Conservation (phyloP, 345 rosid genomes). For the Moringa oleifera region DNA sequence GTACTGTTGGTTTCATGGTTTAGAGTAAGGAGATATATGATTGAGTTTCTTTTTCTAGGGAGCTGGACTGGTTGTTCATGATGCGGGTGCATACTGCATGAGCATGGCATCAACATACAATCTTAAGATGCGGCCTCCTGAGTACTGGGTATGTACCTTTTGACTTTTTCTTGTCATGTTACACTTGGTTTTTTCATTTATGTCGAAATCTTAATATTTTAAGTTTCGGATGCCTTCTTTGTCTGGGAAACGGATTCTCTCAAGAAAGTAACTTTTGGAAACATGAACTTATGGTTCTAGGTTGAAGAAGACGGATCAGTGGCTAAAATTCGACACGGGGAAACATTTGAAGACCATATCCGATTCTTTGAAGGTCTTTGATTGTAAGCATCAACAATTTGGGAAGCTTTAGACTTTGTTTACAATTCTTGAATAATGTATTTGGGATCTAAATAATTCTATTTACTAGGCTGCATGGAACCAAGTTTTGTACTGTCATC, state of each 20-base stretch:
- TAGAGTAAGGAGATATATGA: slow-evolving; percentile 13
- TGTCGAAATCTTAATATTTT: neutral
- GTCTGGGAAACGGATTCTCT: neutral
- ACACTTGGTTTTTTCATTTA: neutral
- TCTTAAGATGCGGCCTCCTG: slow-evolving; percentile 99
- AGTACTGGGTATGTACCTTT: slow-evolving; percentile 72
- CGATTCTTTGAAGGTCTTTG: slow-evolving; percentile 71
- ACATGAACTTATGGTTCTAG: slow-evolving; percentile 24
- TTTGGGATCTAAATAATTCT: neutral
- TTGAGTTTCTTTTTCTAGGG: slow-evolving; percentile 48
- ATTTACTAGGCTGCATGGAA: slow-evolving; percentile 1
- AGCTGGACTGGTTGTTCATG: slow-evolving; percentile 89
- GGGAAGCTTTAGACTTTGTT: slow-evolving; percentile 1
- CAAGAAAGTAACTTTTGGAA: neutral
- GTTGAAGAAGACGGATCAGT: slow-evolving; percentile 84
- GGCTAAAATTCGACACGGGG: slow-evolving; percentile 74
- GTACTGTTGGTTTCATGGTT: neutral
- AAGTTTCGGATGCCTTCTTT: neutral
- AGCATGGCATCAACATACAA: slow-evolving; percentile 99
- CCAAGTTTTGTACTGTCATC: too few species aligned
- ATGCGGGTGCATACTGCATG: slow-evolving; percentile 99
- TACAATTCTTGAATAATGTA: neutral
- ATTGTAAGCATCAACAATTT: slow-evolving; percentile 9
- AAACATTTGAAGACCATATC: slow-evolving; percentile 81
- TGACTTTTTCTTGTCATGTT: neutral